phyloP scores from a whole-genome alignment of 2,329 filamentous ascomycete genomes.

The Aspergillus ochraceoroseus region DNA sequence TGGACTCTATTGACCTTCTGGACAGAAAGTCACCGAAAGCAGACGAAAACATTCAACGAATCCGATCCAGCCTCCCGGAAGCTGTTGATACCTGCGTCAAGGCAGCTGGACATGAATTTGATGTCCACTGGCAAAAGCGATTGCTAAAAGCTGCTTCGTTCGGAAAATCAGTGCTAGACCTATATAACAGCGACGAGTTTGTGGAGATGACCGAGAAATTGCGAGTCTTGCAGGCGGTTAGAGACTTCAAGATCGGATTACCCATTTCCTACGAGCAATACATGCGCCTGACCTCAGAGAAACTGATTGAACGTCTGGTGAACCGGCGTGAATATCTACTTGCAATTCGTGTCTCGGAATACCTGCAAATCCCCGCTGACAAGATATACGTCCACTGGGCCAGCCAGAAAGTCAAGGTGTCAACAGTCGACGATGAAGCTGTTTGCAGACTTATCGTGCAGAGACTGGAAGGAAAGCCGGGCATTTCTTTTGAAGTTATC shows the following conservation, averaged over 20 bases:
- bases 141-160: constrained; percentile 95
- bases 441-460: constrained; percentile 84
- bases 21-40: constrained; percentile 94
- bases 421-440: constrained; percentile 77
- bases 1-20: constrained; percentile 86
- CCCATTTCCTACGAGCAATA: constrained; percentile 93
- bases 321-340: constrained; percentile 88
- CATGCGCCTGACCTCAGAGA: constrained; percentile 80
- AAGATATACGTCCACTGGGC: constrained; percentile 97
- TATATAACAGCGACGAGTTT: constrained; percentile 98
- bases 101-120: constrained; percentile 88
- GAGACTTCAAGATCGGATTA: constrained; percentile 85
- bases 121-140: constrained; percentile 87
- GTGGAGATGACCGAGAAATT: constrained; percentile 96
- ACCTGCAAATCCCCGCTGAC: constrained; percentile 78
- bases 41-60: constrained; percentile 95
- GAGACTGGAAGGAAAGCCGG: constrained; percentile 77
- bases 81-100: constrained; percentile 92
- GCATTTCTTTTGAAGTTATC: constrained; percentile 93
- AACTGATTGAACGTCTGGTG: constrained; percentile 76
- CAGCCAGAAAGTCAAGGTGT: constrained; percentile 82
- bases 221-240: constrained; percentile 84
- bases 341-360: constrained; percentile 80
- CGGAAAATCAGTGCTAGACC: constrained; percentile 92
- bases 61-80: constrained; percentile 78